Percentiles rank a stretch among this genome's conserved stretches.
These are phyloP conservation scores for Vaucheria bursata DNA, from an alignment of 352 stramenopile genomes.

Conservation along the genomic window DNA sequence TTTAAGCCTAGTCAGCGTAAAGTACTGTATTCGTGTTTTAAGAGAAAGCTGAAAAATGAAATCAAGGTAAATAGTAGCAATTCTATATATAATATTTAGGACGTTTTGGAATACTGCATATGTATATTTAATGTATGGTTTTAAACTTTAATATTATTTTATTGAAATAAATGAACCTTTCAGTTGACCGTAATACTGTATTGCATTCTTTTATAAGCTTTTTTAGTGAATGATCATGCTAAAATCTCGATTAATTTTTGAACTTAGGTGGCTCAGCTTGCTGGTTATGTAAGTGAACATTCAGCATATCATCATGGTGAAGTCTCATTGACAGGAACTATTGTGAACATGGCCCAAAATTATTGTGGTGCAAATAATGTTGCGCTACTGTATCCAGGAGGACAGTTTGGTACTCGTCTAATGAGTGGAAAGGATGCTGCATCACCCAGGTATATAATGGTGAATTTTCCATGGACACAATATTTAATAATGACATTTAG, in stretches of 20 bases:
- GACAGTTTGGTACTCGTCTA: slow-evolving; percentile 97
- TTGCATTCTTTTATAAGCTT: too few relatives aligned
- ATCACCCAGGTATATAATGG: slow-evolving; percentile 86
- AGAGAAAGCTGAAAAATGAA: slow-evolving; percentile 94
- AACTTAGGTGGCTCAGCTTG: slow-evolving; percentile 86
- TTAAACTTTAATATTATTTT: background rate
- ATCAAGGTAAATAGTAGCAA: slow-evolving; percentile 77
- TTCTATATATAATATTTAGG: background rate
- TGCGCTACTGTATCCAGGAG: slow-evolving; percentile 87
- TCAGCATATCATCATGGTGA: slow-evolving; percentile 98
- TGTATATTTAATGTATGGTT: background rate
- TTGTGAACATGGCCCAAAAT: slow-evolving; percentile 97
- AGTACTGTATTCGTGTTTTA: slow-evolving; percentile 93
- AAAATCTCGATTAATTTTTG: background rate
- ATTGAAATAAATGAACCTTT: background rate
- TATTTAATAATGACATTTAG: too few relatives aligned
- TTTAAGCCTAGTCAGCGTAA: slow-evolving; percentile 51
- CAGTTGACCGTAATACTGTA: background rate
- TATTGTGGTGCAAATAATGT: slow-evolving; percentile 98
- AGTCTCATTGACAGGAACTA: slow-evolving; percentile 88
- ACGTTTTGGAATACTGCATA: background rate
- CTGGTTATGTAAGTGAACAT: slow-evolving; percentile 91
- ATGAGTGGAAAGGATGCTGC: slow-evolving; percentile 90
- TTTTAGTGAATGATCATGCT: slow-evolving; percentile 2
- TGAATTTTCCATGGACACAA: slow-evolving; percentile 68